phyloP scores from a whole-genome alignment of 2,329 filamentous ascomycete species.

The Cercospora brassicicola region DNA sequence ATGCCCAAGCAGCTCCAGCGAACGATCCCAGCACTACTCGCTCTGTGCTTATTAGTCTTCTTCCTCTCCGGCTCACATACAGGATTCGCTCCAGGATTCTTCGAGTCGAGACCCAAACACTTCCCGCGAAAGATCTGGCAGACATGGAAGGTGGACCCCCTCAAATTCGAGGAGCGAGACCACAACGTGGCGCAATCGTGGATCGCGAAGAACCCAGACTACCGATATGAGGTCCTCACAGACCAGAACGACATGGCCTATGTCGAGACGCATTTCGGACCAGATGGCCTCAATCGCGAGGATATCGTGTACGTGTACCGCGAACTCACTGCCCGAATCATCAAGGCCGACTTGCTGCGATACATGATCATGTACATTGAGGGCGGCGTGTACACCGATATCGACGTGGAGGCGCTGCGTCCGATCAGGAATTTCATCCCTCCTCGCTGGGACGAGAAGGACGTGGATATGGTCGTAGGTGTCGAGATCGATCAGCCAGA shows the following conservation, averaged over 20 bases:
- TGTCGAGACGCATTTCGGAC: constrained; percentile 67
- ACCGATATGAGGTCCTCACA: constrained; percentile 68
- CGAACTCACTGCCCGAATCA: constrained; percentile 62
- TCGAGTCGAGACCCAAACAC: constrained; percentile 30
- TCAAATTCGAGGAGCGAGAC: constrained; percentile 66
- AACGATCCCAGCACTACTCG: constrained; percentile 50
- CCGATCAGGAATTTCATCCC: constrained; percentile 61
- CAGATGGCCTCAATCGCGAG: constrained; percentile 63
- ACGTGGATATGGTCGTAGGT: constrained; percentile 70
- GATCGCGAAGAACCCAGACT: constrained; percentile 64
- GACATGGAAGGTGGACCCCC: constrained; percentile 70
- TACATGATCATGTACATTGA: constrained; percentile 69
- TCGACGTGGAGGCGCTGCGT: constrained; percentile 59
- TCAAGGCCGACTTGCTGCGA: constrained; percentile 65
- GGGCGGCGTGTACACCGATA: constrained; percentile 62
- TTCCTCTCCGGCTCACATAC: constrained; percentile 42
- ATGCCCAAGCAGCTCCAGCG: constrained; percentile 54
- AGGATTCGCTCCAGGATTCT: constrained; percentile 18
- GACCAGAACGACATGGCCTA: constrained; percentile 68
- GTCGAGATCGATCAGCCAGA: constrained; percentile 70
- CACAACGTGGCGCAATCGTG: constrained; percentile 62
- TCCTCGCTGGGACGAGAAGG: constrained; percentile 60
- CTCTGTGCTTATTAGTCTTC: constrained; percentile 48
- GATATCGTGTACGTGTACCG: constrained; percentile 65
- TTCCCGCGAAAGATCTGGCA: constrained; percentile 75